Evolutionary conservation across 352 stramenopile species (phyloP).

Genomic region (Phytophthora ramorum): DNA sequence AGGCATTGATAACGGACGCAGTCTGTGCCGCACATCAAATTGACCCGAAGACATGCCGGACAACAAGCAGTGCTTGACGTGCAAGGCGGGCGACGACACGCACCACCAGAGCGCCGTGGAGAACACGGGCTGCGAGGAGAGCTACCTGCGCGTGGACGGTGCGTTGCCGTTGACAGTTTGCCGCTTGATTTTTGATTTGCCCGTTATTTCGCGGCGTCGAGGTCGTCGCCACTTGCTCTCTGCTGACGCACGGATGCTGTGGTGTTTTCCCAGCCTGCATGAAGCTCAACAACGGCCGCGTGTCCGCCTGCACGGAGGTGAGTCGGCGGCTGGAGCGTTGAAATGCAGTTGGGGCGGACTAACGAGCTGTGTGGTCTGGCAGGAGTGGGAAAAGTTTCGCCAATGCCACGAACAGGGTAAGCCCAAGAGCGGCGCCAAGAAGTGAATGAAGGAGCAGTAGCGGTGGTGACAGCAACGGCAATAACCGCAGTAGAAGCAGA

Average conservation of each 20-base stretch:
- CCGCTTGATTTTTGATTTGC: slow-evolving; percentile 4
- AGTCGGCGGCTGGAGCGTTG: not conserved
- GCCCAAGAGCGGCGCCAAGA: slow-evolving; percentile 28
- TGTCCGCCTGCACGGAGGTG: slow-evolving; percentile 78
- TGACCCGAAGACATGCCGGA: slow-evolving; percentile 39
- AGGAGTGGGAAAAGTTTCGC: slow-evolving; percentile 81
- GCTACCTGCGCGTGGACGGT: slow-evolving; percentile 76
- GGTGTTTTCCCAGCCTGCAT: slow-evolving; percentile 64
- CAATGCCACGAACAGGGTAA: slow-evolving; percentile 77
- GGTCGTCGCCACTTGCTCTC: not conserved
- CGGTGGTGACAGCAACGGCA: too few species aligned
- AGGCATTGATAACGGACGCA: slow-evolving; percentile 10
- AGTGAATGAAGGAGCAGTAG: slow-evolving; percentile 12
- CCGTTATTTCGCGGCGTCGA: slow-evolving; percentile 6
- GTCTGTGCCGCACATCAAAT: slow-evolving; percentile 6
- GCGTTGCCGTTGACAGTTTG: slow-evolving; percentile 10
- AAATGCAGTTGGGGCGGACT: not conserved
- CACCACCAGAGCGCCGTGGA: slow-evolving; percentile 71
- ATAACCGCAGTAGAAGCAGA: too few species aligned
- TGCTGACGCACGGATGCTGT: slow-evolving; percentile 24
- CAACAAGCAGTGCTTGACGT: slow-evolving; percentile 76
- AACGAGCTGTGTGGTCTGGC: not conserved
- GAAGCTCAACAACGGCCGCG: slow-evolving; percentile 77
- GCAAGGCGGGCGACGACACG: slow-evolving; percentile 74
- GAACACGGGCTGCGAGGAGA: slow-evolving; percentile 70